Percentiles rank a stretch among this genome's conserved stretches.
Evolutionary conservation across 306 rosid genomes (phyloP).

Genomic region (barrel medic (Medicago truncatula)): DNA sequence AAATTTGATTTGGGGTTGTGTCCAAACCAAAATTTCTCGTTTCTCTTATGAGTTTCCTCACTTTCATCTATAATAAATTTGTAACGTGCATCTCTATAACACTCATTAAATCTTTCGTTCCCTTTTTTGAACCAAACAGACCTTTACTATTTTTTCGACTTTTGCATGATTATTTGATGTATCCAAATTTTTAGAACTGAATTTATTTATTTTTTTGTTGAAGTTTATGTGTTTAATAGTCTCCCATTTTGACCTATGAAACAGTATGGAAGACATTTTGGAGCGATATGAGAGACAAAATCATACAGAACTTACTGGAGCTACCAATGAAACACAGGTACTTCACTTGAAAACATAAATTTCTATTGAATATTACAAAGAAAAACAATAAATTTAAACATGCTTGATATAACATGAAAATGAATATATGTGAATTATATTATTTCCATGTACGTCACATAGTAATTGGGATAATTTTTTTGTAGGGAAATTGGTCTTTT

Average conservation of each 20-base stretch:
- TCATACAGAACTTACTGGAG: conserved; percentile 40
- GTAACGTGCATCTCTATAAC: too few species aligned
- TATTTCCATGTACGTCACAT: not conserved
- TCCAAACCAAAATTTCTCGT: too few species aligned
- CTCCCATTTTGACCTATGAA: conserved; percentile 34
- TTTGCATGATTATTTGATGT: not conserved
- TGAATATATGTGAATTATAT: conserved; percentile 2
- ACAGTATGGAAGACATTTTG: conserved; percentile 73
- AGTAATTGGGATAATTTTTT: conserved; percentile 22
- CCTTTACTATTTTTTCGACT: not conserved
- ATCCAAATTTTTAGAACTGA: not conserved
- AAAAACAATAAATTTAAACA: not conserved
- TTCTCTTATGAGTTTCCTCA: not conserved
- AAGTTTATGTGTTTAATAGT: not conserved
- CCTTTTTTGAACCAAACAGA: not conserved
- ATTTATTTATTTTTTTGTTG: too few species aligned
- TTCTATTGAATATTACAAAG: not conserved
- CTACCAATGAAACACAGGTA: conserved; percentile 63
- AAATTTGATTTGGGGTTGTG: too few species aligned
- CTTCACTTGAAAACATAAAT: not conserved
- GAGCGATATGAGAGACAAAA: conserved; percentile 75
- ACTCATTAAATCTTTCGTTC: not conserved
- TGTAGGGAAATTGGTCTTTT: conserved; percentile 59
- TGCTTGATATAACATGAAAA: not conserved
- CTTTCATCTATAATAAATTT: too few species aligned